Percentiles rank a stretch among this genome's conserved stretches.
Evolutionary conservation across 441 rosid species (phyloP).

Genomic region (Populus hybrid): DNA sequence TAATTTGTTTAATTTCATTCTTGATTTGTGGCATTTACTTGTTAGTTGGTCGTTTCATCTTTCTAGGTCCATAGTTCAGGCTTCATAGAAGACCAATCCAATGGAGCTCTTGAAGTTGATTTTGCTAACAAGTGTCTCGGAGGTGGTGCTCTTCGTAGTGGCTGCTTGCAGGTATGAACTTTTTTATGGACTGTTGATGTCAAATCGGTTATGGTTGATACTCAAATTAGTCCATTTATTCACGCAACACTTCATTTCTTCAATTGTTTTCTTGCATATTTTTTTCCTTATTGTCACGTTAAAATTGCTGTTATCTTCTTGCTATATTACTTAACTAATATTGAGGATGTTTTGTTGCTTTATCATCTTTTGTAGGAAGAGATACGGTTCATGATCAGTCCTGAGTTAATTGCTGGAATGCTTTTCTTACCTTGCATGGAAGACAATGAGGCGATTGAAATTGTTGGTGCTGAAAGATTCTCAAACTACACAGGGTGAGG

Average conservation of each 20-base stretch:
- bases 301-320: slow-evolving; percentile 6
- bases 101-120: slow-evolving; percentile 76
- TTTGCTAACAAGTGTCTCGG: slow-evolving; percentile 90
- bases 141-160: slow-evolving; percentile 83
- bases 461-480: slow-evolving; percentile 85
- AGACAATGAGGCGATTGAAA: slow-evolving; percentile 83
- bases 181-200: background rate
- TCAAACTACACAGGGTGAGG: slow-evolving; percentile 80
- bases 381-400: slow-evolving; percentile 94
- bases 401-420: slow-evolving; percentile 91
- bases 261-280: background rate
- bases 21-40: background rate
- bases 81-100: slow-evolving; percentile 70
- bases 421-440: slow-evolving; percentile 89
- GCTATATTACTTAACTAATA: slow-evolving; percentile 2
- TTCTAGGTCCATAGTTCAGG: slow-evolving; percentile 61
- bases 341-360: slow-evolving; percentile 7
- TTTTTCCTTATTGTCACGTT: slow-evolving; percentile 14
- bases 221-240: background rate
- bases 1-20: background rate
- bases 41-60: slow-evolving; percentile 3
- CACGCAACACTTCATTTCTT: background rate
- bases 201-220: background rate
- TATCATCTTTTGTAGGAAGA: slow-evolving; percentile 63
- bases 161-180: slow-evolving; percentile 78